Percentiles rank a stretch among this genome's conserved stretches.
Evolutionary conservation across 148 eudicot genomes (phyloP).

Genomic region (Polygonum aviculare): DNA sequence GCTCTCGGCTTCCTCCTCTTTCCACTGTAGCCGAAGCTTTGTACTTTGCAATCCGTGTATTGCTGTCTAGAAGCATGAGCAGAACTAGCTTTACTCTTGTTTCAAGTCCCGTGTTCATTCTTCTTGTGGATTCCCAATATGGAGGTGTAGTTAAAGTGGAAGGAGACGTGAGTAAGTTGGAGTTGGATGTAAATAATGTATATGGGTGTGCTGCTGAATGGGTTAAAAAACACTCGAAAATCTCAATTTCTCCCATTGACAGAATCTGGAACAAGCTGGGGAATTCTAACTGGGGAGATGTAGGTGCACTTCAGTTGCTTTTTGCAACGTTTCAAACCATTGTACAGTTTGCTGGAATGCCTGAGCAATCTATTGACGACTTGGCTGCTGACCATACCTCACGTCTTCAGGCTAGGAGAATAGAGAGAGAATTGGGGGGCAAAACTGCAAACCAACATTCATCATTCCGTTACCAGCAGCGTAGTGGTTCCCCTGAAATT

Average conservation of each 20-base stretch:
- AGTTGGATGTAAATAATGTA: slow-evolving; percentile 53
- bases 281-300: slow-evolving; percentile 93
- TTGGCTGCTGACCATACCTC: slow-evolving; percentile 92
- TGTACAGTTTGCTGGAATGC: slow-evolving; percentile 59
- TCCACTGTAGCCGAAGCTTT: slow-evolving; percentile 67
- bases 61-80: slow-evolving; percentile 79
- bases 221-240: slow-evolving; percentile 47
- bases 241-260: slow-evolving; percentile 70
- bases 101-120: slow-evolving; percentile 63
- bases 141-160: slow-evolving; percentile 81
- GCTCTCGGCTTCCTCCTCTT: slow-evolving; percentile 39
- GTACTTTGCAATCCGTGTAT: slow-evolving; percentile 61
- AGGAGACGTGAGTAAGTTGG: slow-evolving; percentile 72
- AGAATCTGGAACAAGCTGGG: slow-evolving; percentile 97
- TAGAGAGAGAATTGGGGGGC: slow-evolving; percentile 66
- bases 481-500: slow-evolving; percentile 68
- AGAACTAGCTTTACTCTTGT: slow-evolving; percentile 41
- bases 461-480: slow-evolving; percentile 49
- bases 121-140: slow-evolving; percentile 71
- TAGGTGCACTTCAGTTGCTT: slow-evolving; percentile 85
- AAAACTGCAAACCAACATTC: slow-evolving; percentile 49
- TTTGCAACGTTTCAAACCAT: slow-evolving; percentile 84
- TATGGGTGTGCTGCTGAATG: slow-evolving; percentile 78
- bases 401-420: slow-evolving; percentile 79
- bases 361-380: slow-evolving; percentile 75